Base-by-base conservation (phyloP, 192 early-diverging fungal genomes). In the Coemansia sp. region DNA sequence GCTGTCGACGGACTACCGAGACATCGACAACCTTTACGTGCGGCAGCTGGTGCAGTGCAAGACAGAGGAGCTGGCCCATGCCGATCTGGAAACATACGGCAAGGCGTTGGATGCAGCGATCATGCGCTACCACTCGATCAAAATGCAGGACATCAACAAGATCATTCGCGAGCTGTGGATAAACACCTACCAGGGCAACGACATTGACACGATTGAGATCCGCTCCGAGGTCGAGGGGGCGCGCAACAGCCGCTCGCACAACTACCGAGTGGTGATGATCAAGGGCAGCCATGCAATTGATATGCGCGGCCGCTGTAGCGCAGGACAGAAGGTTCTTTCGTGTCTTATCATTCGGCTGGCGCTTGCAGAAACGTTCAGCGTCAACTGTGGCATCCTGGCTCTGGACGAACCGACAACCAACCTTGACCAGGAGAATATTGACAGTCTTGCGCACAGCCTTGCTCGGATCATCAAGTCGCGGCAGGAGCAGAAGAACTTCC, bases 371-470 rank as follows among this genome's bases (percentile, higher is more conserved):
- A 89, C 94, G 0, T 98, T 99, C 68, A 90, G 95, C 67, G 65
- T 93, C 12, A 91, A 92, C 68, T 99, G 95, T 68, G 96, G 96
- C 0, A 92, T 97, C 23, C 76, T 99, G 51, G 94, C 95, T 0
- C 85, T 99, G 52, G 98, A 99, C 74, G 98, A 99, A 65, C 98
- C 98, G 0, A 98, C 98, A 1, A 98, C 98, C 0, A 99, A 99
- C 71, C 84, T 99, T 9, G 98, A 99, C 75, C 81, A 87, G 43
- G 88, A 84, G 24, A 97, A 99, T 72, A 92, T 96, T 45, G 85
- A 90, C 53, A 92, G 91, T 55, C 78, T 99, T 60, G 96, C 98
- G 0, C 77, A 84, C 34, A 92, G 89, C 26, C 75, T 99, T 59
- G 84, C 87, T 20, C 77, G 85, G 38, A 93, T 99, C 57, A 94